Evolutionary conservation across 352 stramenopile genomes (phyloP).

Genomic region (Phytophthora crassamura): DNA sequence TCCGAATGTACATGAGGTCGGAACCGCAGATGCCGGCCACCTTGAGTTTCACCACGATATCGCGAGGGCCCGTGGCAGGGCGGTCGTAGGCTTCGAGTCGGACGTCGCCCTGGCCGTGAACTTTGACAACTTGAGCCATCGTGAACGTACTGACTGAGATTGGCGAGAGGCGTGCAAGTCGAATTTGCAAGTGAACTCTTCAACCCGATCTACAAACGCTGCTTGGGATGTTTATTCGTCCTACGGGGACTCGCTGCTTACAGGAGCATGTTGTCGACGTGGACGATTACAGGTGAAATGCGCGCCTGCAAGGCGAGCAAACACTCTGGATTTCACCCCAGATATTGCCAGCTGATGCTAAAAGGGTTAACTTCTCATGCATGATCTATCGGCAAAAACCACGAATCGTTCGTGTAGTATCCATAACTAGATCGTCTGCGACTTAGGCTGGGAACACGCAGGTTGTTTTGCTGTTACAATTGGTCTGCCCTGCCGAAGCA

Average conservation of each 20-base stretch:
- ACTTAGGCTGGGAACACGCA: too few relatives aligned
- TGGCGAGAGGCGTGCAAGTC: slow-evolving; percentile 2
- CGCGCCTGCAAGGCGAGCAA: neutral
- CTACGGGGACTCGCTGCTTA: neutral
- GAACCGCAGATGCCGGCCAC: slow-evolving; percentile 36
- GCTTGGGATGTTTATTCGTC: slow-evolving; percentile 8
- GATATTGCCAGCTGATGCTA: too few relatives aligned
- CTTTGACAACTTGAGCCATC: slow-evolving; percentile 34
- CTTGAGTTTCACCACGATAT: slow-evolving; percentile 34
- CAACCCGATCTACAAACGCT: neutral
- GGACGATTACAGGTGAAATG: slow-evolving; percentile 4
- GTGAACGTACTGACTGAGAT: neutral
- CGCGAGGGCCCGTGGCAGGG: slow-evolving; percentile 22
- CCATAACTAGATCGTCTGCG: too few relatives aligned
- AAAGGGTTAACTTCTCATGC: too few relatives aligned
- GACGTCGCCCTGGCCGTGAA: slow-evolving; percentile 31
- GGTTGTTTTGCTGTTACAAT: too few relatives aligned
- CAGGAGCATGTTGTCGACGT: neutral
- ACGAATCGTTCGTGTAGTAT: too few relatives aligned
- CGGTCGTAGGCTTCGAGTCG: slow-evolving; percentile 36
- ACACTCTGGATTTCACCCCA: too few relatives aligned
- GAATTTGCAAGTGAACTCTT: slow-evolving; percentile 28
- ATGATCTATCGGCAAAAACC: too few relatives aligned
- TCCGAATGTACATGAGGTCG: slow-evolving; percentile 35
- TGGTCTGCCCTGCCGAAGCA: too few relatives aligned